phyloP scores from a whole-genome alignment of 2,329 filamentous ascomycete species.

The Arthrobotrys sphaeroides region DNA sequence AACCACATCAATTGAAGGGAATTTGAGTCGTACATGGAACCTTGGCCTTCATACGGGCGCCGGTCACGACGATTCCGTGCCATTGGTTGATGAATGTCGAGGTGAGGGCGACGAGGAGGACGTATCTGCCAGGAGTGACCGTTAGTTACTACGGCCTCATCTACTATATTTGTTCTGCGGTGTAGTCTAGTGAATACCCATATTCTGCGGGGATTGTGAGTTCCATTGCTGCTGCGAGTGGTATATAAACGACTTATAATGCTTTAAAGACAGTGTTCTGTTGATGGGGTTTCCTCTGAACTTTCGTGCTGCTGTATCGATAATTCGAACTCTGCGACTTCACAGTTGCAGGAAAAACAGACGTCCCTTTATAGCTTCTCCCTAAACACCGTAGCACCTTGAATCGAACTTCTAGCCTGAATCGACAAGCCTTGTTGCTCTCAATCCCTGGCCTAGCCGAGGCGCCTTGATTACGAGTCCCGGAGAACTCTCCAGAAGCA shows the following conservation, averaged over 20 bases:
- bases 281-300: neutral
- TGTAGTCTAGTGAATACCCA: slow-evolving; percentile 25
- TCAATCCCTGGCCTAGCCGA: neutral
- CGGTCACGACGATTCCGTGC: slow-evolving; percentile 65
- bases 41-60: slow-evolving; percentile 66
- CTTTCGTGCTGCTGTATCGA: neutral
- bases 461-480: neutral
- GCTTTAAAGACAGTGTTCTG: neutral
- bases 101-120: slow-evolving; percentile 69
- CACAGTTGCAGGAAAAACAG: neutral
- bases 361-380: slow-evolving; percentile 3
- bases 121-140: slow-evolving; percentile 65
- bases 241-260: neutral
- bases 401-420: slow-evolving; percentile 15
- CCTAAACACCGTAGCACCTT: neutral
- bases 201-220: slow-evolving; percentile 36
- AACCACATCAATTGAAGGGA: neutral
- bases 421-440: neutral
- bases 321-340: neutral
- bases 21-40: slow-evolving; percentile 64
- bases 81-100: slow-evolving; percentile 69
- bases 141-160: neutral
- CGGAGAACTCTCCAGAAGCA: slow-evolving; percentile 1
- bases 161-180: neutral
- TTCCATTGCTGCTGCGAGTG: slow-evolving; percentile 31